These are phyloP conservation scores for Acorus calamus DNA, from an alignment of 106 monocot genomes.

Conservation along the genomic window DNA sequence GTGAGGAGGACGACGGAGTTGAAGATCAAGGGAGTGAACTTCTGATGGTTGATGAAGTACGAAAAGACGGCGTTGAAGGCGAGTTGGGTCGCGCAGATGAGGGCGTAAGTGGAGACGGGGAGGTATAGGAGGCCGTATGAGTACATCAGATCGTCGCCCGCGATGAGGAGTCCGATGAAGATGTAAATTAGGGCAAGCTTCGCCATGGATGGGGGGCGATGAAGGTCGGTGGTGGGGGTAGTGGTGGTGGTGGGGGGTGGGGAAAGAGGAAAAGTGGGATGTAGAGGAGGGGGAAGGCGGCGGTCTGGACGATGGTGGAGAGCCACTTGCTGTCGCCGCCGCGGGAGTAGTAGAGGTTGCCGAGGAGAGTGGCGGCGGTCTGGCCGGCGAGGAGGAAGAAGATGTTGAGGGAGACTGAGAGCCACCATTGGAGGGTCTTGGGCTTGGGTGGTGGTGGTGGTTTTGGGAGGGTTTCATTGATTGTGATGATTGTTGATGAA, in stretches of 20 bases:
- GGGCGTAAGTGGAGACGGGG: conserved; percentile 40
- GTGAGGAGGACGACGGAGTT: conserved; percentile 1
- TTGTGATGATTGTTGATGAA: too few species aligned
- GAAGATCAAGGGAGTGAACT: conserved; percentile 29
- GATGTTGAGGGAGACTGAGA: not conserved
- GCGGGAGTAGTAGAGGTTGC: conserved; percentile 42
- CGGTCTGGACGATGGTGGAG: conserved; percentile 36
- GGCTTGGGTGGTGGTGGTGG: too few species aligned
- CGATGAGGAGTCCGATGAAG: conserved; percentile 24
- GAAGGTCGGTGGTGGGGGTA: not conserved
- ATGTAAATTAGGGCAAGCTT: conserved; percentile 15
- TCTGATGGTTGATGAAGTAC: conserved; percentile 32
- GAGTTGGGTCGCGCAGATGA: conserved; percentile 37
- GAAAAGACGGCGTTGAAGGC: conserved; percentile 46
- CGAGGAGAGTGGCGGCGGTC: conserved; percentile 31
- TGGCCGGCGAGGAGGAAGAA: conserved; percentile 44
- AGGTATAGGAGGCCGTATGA: conserved; percentile 45
- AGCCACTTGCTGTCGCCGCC: conserved; percentile 54
- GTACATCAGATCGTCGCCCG: conserved; percentile 37
- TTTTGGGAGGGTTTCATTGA: too few species aligned
- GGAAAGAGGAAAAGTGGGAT: conserved; percentile 14
- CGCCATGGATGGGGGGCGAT: not conserved
- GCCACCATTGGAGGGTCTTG: conserved; percentile 31
- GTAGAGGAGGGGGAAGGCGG: conserved; percentile 28
- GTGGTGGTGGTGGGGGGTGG: not conserved